Base-by-base conservation (phyloP, 2,329 filamentous ascomycete species). In the Fusarium sp. region DNA sequence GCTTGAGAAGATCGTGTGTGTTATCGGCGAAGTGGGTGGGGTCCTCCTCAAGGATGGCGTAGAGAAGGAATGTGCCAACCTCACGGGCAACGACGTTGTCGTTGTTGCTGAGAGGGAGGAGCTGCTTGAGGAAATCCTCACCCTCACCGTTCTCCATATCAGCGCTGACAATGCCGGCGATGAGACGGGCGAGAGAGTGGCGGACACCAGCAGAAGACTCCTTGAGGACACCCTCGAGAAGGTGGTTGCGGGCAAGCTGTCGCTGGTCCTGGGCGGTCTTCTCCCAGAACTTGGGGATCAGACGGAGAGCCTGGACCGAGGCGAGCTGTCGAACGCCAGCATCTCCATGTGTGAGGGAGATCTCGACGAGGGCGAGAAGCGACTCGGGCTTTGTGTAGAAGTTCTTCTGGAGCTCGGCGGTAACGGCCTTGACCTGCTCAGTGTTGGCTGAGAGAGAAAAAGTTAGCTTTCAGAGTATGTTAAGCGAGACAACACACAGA, bases 61-160 rank as follows among this genome's bases (percentile, higher is more conserved):
- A 98, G 72, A 98, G 90, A 74, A 98, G 94, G 83, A 96, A 98
- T 70, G 95, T 91, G 71, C 92, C 94, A 43, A 98, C 93, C 79
- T 97, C 94, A 72, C 96, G 91, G 80, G 97, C 93, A 66, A 90
- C 86, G 54, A 93, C 90, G 67, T 91, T 90, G 65, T 87, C 83
- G 78, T 90, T 94, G 73, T 88, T 92, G 74, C 92, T 91, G 67
- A 96, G 92, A 78, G 92, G 91, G 67, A 94, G 87, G 56, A 98
- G 88, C 73, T 92, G 88, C 71, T 90, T 89, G 54, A 97, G 90
- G 64, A 98, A 88, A 62, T 97, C 92, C 81, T 97, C 90, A 70
- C 92, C 93, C 79, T 97, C 91, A 70, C 93, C 90, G 11, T 79
- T 74, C 73, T 82, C 80, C 74, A 98, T 90, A 80, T 99, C 96